Conservation (phyloP, 306 rosid species). For the Vachellia pachyceras region DNA sequence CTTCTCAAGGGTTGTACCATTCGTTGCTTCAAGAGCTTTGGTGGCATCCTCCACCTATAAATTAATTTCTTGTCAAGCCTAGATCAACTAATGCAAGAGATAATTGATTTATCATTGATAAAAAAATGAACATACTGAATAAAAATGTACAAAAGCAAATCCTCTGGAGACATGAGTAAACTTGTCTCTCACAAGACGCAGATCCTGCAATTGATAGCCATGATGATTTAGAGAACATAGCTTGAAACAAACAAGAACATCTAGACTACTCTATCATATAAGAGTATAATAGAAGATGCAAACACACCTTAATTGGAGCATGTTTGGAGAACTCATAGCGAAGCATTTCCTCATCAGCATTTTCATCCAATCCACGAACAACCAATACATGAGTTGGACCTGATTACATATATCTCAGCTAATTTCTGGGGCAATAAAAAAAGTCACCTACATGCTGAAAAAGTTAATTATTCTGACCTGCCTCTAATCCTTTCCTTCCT, state of each 20-base stretch:
- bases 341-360: conserved; percentile 98
- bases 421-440: conserved; percentile 3
- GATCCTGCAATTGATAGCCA: conserved; percentile 71
- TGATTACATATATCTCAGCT: conserved; percentile 42
- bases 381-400: conserved; percentile 99
- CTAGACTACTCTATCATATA: neutral
- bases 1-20: conserved; percentile 87
- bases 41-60: conserved; percentile 93
- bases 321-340: conserved; percentile 98
- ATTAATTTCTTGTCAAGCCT: conserved; percentile 23
- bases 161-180: conserved; percentile 98
- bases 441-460: conserved; percentile 1
- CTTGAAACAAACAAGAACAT: conserved; percentile 32
- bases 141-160: conserved; percentile 95
- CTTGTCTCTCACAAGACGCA: conserved; percentile 97
- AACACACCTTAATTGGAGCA: conserved; percentile 89
- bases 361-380: conserved; percentile 98
- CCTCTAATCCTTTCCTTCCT: conserved; percentile 87
- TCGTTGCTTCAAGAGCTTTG: conserved; percentile 90
- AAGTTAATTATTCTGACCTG: conserved; percentile 63
- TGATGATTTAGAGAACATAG: conserved; percentile 27
- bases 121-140: conserved; percentile 69
- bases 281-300: conserved; percentile 15
- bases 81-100: conserved; percentile 26
- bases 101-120: conserved; percentile 29